These are phyloP conservation scores for Cairneyella variabilis DNA, from an alignment of 495 filamentous ascomycete genomes.

Conservation along the genomic window DNA sequence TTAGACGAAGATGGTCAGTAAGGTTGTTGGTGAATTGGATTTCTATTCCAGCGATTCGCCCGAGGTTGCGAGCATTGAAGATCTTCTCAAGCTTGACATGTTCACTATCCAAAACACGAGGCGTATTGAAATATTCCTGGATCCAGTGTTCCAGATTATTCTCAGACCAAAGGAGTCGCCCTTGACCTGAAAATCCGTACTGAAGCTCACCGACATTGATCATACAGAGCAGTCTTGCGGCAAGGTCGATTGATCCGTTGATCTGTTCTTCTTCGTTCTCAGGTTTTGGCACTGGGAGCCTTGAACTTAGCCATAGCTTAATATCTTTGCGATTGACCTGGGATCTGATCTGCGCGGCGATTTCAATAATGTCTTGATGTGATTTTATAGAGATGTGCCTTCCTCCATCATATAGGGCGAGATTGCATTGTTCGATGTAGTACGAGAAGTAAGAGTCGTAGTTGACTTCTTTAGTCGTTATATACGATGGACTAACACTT, in stretches of 20 bases:
- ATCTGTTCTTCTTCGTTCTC: neutral
- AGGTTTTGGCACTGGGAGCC: neutral
- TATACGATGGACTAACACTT: neutral
- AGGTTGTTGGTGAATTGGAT: slow-evolving; percentile 41
- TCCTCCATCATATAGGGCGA: neutral
- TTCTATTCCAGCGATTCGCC: slow-evolving; percentile 34
- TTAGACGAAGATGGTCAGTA: slow-evolving; percentile 39
- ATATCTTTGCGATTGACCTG: neutral
- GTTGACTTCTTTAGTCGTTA: neutral
- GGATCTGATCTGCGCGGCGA: neutral
- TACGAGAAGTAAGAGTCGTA: neutral
- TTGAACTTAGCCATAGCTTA: slow-evolving; percentile 4
- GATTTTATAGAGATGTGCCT: neutral
- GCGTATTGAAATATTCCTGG: slow-evolving; percentile 9
- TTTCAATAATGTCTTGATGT: slow-evolving; percentile 10
- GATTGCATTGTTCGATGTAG: slow-evolving; percentile 2
- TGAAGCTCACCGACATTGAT: slow-evolving; percentile 15
- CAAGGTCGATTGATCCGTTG: slow-evolving; percentile 18
- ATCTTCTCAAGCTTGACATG: slow-evolving; percentile 21
- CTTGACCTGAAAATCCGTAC: slow-evolving; percentile 2
- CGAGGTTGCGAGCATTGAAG: slow-evolving; percentile 30
- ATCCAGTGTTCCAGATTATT: slow-evolving; percentile 7
- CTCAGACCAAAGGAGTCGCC: slow-evolving; percentile 7
- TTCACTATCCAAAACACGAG: neutral
- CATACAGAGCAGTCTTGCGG: slow-evolving; percentile 22